A percentile compares a stretch with the other conserved stretches of the same genome.
These are phyloP conservation scores for Globisporangium emineosum DNA, from an alignment of 352 stramenopile species.

Conservation along the genomic window DNA sequence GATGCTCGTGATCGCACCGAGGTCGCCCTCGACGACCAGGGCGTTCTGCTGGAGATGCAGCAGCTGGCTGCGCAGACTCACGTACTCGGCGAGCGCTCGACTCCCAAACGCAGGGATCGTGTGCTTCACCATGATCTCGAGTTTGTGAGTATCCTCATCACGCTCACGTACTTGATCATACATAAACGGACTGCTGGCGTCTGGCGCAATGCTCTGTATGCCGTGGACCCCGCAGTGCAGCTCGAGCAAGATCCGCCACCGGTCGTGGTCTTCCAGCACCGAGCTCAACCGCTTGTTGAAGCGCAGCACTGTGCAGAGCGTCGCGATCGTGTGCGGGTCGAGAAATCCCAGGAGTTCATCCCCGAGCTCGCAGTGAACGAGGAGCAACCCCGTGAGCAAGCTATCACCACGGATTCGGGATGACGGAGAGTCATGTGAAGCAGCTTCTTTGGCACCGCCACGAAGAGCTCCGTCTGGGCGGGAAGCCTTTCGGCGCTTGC, in stretches of 20 bases:
- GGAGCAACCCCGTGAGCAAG: neutral
- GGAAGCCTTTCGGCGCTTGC: neutral
- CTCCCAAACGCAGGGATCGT: too few relatives aligned
- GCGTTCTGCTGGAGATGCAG: too few relatives aligned
- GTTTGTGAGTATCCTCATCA: neutral
- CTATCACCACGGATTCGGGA: too few relatives aligned
- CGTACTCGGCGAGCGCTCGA: too few relatives aligned
- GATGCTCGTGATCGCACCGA: too few relatives aligned
- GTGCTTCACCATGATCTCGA: slow-evolving; percentile 1
- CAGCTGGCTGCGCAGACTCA: too few relatives aligned
- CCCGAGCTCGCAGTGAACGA: slow-evolving; percentile 9
- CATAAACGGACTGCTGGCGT: neutral
- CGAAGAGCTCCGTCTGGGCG: neutral
- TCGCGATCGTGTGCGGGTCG: slow-evolving; percentile 9
- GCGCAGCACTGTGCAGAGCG: neutral
- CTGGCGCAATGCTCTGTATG: neutral
- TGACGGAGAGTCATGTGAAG: neutral
- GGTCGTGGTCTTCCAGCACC: slow-evolving; percentile 4
- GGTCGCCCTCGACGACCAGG: too few relatives aligned
- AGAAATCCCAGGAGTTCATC: slow-evolving; percentile 17
- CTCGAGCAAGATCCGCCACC: slow-evolving; percentile 6
- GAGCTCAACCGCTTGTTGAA: neutral
- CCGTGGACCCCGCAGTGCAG: slow-evolving; percentile 6
- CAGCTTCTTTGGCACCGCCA: neutral
- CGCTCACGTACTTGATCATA: neutral